A percentile compares a stretch with the other conserved stretches of the same genome.
phyloP scores from a whole-genome alignment of 257 asterid genomes.

The Gynochthodes officinalis region DNA sequence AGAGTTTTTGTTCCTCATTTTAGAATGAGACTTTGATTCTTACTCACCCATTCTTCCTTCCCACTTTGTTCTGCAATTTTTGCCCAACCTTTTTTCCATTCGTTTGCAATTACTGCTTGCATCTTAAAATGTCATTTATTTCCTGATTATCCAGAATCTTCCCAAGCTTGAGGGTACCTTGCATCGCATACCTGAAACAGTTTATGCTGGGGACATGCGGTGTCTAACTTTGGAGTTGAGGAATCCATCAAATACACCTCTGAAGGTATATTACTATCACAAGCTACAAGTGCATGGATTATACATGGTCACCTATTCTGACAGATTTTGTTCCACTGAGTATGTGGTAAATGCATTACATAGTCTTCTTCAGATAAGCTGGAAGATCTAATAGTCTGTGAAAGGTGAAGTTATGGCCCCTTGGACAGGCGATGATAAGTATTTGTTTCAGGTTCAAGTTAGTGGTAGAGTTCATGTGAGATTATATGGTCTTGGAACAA shows the following conservation, averaged over 20 bases:
- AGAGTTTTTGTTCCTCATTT: background rate
- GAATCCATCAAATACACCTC: conserved; percentile 72
- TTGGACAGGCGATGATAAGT: background rate
- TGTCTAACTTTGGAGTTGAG: conserved; percentile 74
- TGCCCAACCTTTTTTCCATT: background rate
- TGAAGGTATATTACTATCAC: conserved; percentile 48
- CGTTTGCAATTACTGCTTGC: background rate
- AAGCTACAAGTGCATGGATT: background rate
- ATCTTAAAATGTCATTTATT: conserved; percentile 11
- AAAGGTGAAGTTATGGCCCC: background rate
- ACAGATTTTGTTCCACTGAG: background rate
- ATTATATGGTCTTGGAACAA: background rate
- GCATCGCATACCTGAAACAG: conserved; percentile 58
- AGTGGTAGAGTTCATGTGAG: background rate
- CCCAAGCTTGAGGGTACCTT: conserved; percentile 87
- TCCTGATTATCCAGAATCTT: conserved; percentile 54
- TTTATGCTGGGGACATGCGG: conserved; percentile 79
- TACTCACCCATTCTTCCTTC: background rate
- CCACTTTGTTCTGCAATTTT: background rate
- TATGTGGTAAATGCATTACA: background rate
- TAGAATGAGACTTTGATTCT: conserved; percentile 3
- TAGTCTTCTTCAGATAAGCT: background rate
- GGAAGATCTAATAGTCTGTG: background rate
- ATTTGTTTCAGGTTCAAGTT: background rate
- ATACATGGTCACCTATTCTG: background rate